Conservation (phyloP, 495 filamentous ascomycete genomes). For the Achaetomiella virescens region DNA sequence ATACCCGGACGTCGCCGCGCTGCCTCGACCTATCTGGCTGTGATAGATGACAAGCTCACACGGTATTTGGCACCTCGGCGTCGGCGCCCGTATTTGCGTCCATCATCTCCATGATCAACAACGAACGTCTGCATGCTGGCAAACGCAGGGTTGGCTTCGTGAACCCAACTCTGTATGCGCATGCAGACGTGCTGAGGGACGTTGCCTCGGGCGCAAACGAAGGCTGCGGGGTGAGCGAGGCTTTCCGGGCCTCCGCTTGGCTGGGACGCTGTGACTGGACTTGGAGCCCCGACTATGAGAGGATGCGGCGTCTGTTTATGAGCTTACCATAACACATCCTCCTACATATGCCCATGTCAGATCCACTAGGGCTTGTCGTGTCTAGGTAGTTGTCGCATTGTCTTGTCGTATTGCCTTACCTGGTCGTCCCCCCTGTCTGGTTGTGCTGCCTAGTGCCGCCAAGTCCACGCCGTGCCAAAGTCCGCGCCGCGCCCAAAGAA, state of each 20-base stretch:
- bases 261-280: conserved; percentile 60
- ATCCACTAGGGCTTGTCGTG: too few relatives aligned
- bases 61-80: conserved; percentile 52
- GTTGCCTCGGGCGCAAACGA: conserved; percentile 52
- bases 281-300: conserved; percentile 32
- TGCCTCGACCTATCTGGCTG: conserved; percentile 48
- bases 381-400: too few relatives aligned
- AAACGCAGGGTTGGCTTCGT: conserved; percentile 48
- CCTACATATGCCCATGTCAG: too few relatives aligned
- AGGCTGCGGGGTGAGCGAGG: conserved; percentile 48
- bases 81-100: conserved; percentile 50
- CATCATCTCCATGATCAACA: conserved; percentile 56
- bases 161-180: conserved; percentile 51
- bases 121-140: conserved; percentile 48
- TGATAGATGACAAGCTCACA: conserved; percentile 28
- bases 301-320: conserved; percentile 10
- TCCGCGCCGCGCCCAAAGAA: too few relatives aligned
- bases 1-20: conserved; percentile 58
- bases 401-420: too few relatives aligned
- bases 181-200: conserved; percentile 56
- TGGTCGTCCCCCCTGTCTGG: too few relatives aligned
- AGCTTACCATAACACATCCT: too few relatives aligned
- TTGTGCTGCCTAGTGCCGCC: too few relatives aligned
- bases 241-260: conserved; percentile 45
- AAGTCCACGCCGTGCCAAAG: too few relatives aligned